These are phyloP conservation scores for Paspalum notatum DNA, from an alignment of 176 grass and related monocot species.

Conservation along the genomic window DNA sequence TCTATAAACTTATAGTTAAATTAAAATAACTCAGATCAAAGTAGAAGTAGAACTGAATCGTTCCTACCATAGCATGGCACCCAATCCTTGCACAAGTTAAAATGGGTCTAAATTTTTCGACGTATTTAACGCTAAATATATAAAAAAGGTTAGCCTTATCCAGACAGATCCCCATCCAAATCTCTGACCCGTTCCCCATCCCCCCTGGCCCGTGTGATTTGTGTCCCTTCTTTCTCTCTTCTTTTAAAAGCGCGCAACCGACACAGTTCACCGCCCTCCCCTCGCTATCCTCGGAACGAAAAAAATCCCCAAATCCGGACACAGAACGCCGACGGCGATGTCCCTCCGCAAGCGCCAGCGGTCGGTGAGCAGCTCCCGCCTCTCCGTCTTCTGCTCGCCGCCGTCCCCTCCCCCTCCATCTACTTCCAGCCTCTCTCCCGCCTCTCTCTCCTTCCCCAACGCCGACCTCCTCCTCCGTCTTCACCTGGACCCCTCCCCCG, in stretches of 20 bases:
- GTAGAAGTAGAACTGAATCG: too few relatives aligned
- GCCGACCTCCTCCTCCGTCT: constrained; percentile 71
- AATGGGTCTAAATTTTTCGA: too few relatives aligned
- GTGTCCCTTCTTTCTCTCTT: background rate
- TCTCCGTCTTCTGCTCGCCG: constrained; percentile 43
- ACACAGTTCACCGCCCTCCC: background rate
- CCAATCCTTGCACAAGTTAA: too few relatives aligned
- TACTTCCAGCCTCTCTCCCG: constrained; percentile 5
- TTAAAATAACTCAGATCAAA: too few relatives aligned
- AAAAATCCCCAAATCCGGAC: constrained; percentile 35
- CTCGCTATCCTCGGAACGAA: background rate
- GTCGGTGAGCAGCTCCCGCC: constrained; percentile 61
- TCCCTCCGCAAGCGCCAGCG: constrained; percentile 82
- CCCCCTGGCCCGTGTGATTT: background rate
- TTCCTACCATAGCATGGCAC: too few relatives aligned
- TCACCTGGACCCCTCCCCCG: constrained; percentile 38
- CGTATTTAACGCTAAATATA: too few relatives aligned
- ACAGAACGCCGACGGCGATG: constrained; percentile 41
- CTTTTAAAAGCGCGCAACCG: constrained; percentile 10
- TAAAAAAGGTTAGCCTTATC: background rate
- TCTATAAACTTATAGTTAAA: too few relatives aligned
- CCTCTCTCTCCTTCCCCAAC: constrained; percentile 51
- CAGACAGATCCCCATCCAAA: background rate
- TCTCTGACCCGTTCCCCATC: constrained; percentile 49
- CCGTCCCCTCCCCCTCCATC: constrained; percentile 20